phyloP scores from a whole-genome alignment of 2,329 filamentous ascomycete genomes.

The Celoporthe dispersa region DNA sequence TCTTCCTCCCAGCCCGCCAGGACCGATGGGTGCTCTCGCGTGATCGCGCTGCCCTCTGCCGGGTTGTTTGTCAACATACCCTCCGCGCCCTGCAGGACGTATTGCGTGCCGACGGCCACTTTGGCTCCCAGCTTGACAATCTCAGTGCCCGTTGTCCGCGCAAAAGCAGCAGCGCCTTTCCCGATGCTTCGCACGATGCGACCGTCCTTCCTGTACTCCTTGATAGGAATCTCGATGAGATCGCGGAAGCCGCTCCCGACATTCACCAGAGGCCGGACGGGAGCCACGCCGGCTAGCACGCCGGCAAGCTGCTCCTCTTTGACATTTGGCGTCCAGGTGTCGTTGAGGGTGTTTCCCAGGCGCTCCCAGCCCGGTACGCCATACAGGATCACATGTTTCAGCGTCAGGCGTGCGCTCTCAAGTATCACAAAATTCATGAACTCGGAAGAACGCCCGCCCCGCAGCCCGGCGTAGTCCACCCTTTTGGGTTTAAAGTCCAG shows the following conservation, averaged over 20 bases:
- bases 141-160: constrained; percentile 90
- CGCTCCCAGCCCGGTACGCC: constrained; percentile 90
- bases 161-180: constrained; percentile 88
- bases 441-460: constrained; percentile 92
- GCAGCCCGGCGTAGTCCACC: constrained; percentile 91
- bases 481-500: constrained; percentile 97
- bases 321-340: constrained; percentile 96
- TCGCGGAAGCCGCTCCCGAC: constrained; percentile 87
- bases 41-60: constrained; percentile 36
- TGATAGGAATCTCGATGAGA: constrained; percentile 85
- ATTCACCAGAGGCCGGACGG: constrained; percentile 88
- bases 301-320: constrained; percentile 85
- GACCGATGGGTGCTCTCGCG: constrained; percentile 22
- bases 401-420: constrained; percentile 82
- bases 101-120: constrained; percentile 91
- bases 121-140: constrained; percentile 95
- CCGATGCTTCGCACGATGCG: constrained; percentile 88
- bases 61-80: constrained; percentile 65
- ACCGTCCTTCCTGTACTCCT: constrained; percentile 92
- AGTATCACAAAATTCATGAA: constrained; percentile 99
- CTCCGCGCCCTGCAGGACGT: constrained; percentile 87
- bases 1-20: constrained; percentile 49
- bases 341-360: constrained; percentile 86
- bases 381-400: constrained; percentile 90
- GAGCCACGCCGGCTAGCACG: constrained; percentile 85